phyloP scores from a whole-genome alignment of 768 basidiomycete species.

The Termitomyces sp. region DNA sequence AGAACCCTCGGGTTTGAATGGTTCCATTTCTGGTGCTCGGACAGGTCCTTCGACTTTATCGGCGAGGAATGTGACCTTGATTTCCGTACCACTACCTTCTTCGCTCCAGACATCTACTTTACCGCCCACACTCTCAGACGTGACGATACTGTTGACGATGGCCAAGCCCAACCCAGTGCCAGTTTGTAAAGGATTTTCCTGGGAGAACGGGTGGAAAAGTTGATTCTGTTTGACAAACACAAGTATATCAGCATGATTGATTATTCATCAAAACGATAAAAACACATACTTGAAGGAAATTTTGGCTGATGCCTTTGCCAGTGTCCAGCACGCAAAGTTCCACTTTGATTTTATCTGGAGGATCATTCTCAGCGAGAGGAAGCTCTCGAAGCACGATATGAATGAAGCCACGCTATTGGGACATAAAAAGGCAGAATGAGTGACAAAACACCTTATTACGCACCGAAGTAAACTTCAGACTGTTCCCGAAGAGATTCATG shows the following conservation, averaged over 20 bases:
- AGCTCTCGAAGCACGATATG: conserved; percentile 80
- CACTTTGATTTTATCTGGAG: conserved; percentile 60
- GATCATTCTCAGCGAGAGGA: conserved; percentile 46
- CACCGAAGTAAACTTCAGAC: conserved; percentile 86
- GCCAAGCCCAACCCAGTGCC: conserved; percentile 93
- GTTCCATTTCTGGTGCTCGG: conserved; percentile 35
- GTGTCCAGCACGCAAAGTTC: conserved; percentile 86
- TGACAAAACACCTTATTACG: conserved; percentile 15
- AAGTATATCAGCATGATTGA: neutral
- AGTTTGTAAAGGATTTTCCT: conserved; percentile 90
- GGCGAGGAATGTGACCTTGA: conserved; percentile 79
- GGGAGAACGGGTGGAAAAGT: conserved; percentile 95
- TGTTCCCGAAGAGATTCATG: conserved; percentile 95
- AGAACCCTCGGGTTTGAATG: conserved; percentile 38
- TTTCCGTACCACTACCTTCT: conserved; percentile 87
- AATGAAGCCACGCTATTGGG: conserved; percentile 72
- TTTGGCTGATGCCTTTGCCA: conserved; percentile 93
- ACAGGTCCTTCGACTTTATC: conserved; percentile 46
- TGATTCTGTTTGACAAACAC: conserved; percentile 55
- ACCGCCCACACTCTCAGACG: conserved; percentile 79
- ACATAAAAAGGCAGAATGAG: neutral
- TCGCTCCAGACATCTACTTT: conserved; percentile 94
- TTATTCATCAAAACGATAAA: neutral
- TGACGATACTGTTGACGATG: conserved; percentile 90
- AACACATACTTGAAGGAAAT: conserved; percentile 72